Evolutionary conservation across 805 yeast genomes (phyloP).

Genomic region (Starmera dryadoides): DNA sequence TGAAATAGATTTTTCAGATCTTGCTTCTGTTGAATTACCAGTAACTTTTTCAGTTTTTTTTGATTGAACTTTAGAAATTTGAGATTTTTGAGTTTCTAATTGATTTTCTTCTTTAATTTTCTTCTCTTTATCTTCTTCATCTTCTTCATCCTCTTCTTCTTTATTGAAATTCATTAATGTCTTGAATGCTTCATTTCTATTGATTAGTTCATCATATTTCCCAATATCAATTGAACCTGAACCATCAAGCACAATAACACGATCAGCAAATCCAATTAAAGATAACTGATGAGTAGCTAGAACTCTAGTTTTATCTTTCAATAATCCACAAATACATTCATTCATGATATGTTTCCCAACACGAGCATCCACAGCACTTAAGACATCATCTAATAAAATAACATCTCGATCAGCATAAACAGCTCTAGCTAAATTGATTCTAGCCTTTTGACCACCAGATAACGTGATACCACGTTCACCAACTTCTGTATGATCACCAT

Average conservation of each 20-base stretch:
- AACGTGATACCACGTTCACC: constrained; percentile 83
- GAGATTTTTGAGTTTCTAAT: constrained; percentile 11
- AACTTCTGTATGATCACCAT: constrained; percentile 72
- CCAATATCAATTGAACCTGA: constrained; percentile 64
- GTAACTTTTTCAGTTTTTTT: constrained; percentile 13
- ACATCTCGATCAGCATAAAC: constrained; percentile 66
- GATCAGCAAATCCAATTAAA: constrained; percentile 60
- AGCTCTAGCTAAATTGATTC: constrained; percentile 73
- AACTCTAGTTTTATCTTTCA: constrained; percentile 55
- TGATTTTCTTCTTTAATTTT: constrained; percentile 23
- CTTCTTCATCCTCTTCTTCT: constrained; percentile 23
- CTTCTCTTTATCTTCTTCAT: constrained; percentile 18
- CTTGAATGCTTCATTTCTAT: constrained; percentile 37
- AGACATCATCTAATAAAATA: constrained; percentile 67
- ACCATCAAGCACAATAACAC: constrained; percentile 54
- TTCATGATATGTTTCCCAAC: constrained; percentile 77
- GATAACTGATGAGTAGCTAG: constrained; percentile 83
- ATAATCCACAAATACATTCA: constrained; percentile 54
- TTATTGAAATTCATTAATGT: constrained; percentile 42
- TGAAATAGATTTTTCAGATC: constrained; percentile 14
- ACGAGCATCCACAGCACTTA: constrained; percentile 82
- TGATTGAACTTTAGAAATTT: constrained; percentile 14
- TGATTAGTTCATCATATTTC: constrained; percentile 44
- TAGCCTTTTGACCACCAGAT: constrained; percentile 88
- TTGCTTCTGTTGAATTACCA: constrained; percentile 19